phyloP scores from a whole-genome alignment of 176 grass and related monocot species.

The Elymus sibiricus region DNA sequence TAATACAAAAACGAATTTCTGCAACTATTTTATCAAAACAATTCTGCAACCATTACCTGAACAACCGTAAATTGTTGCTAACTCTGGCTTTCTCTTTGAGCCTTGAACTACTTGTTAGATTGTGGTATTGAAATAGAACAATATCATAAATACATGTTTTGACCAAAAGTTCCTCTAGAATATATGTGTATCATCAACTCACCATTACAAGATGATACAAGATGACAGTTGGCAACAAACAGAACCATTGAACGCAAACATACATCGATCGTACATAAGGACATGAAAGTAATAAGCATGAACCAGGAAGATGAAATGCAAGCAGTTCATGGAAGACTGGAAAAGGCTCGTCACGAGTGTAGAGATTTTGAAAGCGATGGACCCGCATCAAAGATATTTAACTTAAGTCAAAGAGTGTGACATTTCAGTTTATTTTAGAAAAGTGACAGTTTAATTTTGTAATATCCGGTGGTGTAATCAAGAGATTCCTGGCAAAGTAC shows the following conservation, averaged over 20 bases:
- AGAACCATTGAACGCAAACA: too few relatives aligned
- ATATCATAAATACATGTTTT: too few relatives aligned
- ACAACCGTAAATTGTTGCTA: constrained; percentile 62
- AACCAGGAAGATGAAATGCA: too few relatives aligned
- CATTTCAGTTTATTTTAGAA: neutral
- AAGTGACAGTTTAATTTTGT: neutral
- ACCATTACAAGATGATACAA: too few relatives aligned
- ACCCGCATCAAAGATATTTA: neutral
- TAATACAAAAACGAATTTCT: neutral
- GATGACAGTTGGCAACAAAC: too few relatives aligned
- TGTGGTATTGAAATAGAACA: too few relatives aligned
- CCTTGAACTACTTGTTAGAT: constrained; percentile 33
- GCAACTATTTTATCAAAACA: neutral
- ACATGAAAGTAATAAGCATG: too few relatives aligned
- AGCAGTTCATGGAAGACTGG: neutral
- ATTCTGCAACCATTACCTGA: constrained; percentile 37
- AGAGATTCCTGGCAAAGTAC: neutral
- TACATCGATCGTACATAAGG: too few relatives aligned
- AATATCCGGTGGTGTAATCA: too few relatives aligned
- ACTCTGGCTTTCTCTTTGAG: constrained; percentile 67
- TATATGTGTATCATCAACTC: too few relatives aligned
- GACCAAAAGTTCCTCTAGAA: too few relatives aligned
- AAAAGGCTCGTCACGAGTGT: neutral
- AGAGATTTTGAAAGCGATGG: neutral
- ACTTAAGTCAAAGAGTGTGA: neutral